A percentile compares a stretch with the other conserved stretches of the same genome.
Conservation (phyloP, 805 yeast species). For the Lipomyces starkeyi region DNA sequence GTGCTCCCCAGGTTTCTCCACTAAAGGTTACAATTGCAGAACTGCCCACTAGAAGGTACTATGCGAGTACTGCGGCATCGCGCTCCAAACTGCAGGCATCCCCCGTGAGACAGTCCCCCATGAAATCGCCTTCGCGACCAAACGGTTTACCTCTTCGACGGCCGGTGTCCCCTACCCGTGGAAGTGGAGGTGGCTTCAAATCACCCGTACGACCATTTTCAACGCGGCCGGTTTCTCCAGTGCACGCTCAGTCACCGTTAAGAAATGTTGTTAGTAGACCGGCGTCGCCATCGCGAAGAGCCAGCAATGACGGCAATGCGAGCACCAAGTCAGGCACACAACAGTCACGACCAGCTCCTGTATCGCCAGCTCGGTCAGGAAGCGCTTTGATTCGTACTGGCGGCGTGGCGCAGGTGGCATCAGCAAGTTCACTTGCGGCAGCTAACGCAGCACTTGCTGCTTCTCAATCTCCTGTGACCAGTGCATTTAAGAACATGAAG, state of each 20-base stretch:
- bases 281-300: slow-evolving; percentile 16
- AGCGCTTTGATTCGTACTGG: neutral
- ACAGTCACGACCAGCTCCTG: neutral
- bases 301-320: neutral
- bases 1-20: neutral
- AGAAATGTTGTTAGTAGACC: slow-evolving; percentile 18
- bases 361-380: neutral
- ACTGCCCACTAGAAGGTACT: slow-evolving; percentile 10
- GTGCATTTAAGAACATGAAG: slow-evolving; percentile 30
- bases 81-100: slow-evolving; percentile 21
- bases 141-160: slow-evolving; percentile 4
- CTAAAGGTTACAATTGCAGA: neutral
- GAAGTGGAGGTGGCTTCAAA: neutral
- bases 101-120: slow-evolving; percentile 8
- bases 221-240: slow-evolving; percentile 20
- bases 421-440: slow-evolving; percentile 19
- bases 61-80: slow-evolving; percentile 30
- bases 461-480: slow-evolving; percentile 27
- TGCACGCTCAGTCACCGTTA: slow-evolving; percentile 18
- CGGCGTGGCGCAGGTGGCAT: slow-evolving; percentile 13
- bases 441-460: slow-evolving; percentile 17
- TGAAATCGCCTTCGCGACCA: slow-evolving; percentile 7
- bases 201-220: slow-evolving; percentile 10
- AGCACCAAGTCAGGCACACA: neutral
- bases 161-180: slow-evolving; percentile 8